Evolutionary conservation across 805 yeast genomes (phyloP), one percentile per base, ranked within the genome.

Genomic region (Cyberlindnera galapagoensis): DNA sequence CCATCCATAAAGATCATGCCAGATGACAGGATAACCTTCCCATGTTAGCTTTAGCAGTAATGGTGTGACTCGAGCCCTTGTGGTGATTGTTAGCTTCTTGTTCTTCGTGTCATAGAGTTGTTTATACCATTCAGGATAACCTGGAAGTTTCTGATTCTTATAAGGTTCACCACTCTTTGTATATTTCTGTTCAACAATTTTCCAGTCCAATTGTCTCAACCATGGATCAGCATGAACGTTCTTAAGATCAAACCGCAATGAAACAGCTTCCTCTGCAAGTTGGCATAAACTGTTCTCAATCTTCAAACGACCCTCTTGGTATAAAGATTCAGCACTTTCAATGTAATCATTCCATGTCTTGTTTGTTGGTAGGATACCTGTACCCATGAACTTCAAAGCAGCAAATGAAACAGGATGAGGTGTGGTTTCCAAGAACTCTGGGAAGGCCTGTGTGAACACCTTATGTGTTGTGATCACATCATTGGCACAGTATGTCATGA

Each of bases 381-480:
- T 68, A 8, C 87, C 77, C 49, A 92, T 62, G 35, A 75, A 79
- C 43, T 80, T 67, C 27, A 92, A 60, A 3, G 95, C 96, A 1
- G 92, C 88, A 60, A 88, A 81, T 11, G 94, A 83, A 3, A 90
- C 94, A 0, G 98, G 97, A 56, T 92, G 98, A 0, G 98, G 95
- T 26, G 88, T 76, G 31, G 74, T 69, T 20, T 62, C 47, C 18
- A 71, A 54, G 49, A 84, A 92, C 21, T 62, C 59, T 1, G 95
- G 96, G 20, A 77, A 73, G 1, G 87, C 71, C 37, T 74, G 74
- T 36, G 67, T 62, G 42, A 79, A 78, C 3, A 90, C 85, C 38
- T 61, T 60, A 46, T 69, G 80, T 0, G 98, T 92, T 2, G 80
- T 78, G 7, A 62, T 60, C 0, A 87, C 95, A 60, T 92, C 99